phyloP scores from a whole-genome alignment of 208 protist genomes.

The Crithidia expoeki region DNA sequence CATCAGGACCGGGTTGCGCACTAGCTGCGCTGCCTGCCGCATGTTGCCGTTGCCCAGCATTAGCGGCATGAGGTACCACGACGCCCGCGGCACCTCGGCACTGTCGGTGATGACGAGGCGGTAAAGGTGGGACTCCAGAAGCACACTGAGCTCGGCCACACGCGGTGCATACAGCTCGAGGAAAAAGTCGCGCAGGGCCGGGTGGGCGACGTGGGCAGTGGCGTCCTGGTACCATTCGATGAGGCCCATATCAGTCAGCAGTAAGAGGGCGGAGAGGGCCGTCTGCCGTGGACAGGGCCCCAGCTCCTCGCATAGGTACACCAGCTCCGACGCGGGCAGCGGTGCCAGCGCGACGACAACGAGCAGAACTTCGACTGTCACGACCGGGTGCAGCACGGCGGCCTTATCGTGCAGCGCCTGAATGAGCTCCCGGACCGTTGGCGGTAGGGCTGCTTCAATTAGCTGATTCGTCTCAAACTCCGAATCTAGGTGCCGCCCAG shows the following conservation, averaged over 20 bases:
- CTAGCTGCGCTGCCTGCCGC: conserved; percentile 39
- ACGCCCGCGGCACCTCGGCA: conserved; percentile 62
- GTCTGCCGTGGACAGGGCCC: conserved; percentile 64
- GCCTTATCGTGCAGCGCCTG: conserved; percentile 46
- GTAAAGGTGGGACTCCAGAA: conserved; percentile 81
- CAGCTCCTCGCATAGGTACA: conserved; percentile 81
- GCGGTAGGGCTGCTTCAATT: conserved; percentile 53
- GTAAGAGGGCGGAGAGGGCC: conserved; percentile 61
- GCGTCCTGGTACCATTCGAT: conserved; percentile 52
- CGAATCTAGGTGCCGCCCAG: conserved; percentile 31
- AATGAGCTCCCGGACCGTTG: conserved; percentile 56
- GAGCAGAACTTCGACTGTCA: conserved; percentile 66
- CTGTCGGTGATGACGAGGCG: conserved; percentile 74
- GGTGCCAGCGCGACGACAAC: conserved; percentile 54
- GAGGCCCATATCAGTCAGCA: conserved; percentile 68
- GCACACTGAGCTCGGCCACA: conserved; percentile 61
- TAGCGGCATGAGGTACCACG: conserved; percentile 60
- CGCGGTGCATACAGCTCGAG: conserved; percentile 47
- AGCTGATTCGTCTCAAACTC: conserved; percentile 56
- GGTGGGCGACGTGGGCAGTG: conserved; percentile 52
- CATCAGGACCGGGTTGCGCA: conserved; percentile 58
- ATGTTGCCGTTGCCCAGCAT: conserved; percentile 82
- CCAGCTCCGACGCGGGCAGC: conserved; percentile 69
- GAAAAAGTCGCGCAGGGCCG: conserved; percentile 46
- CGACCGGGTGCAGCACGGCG: conserved; percentile 39